Evolutionary conservation across 164 flowering plant genomes (phyloP).

Genomic region (Stephania cephalantha): DNA sequence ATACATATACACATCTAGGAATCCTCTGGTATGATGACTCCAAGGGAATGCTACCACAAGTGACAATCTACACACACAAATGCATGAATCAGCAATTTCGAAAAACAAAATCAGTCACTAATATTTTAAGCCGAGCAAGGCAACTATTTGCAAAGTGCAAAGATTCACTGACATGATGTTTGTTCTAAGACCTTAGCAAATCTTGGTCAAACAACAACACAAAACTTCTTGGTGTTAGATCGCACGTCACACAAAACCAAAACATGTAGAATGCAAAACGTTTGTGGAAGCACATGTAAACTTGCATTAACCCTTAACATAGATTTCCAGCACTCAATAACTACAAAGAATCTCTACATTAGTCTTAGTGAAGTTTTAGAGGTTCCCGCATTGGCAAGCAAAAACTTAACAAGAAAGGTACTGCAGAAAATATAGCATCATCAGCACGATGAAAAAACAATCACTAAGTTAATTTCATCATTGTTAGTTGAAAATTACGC

Average conservation of each 20-base stretch:
- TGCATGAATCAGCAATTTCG: slow-evolving; percentile 2
- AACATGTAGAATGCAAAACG: background rate
- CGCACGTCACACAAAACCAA: background rate
- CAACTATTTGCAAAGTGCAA: background rate
- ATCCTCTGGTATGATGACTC: slow-evolving; percentile 84
- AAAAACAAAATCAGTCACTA: background rate
- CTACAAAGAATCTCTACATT: background rate
- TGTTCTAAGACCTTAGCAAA: no score
- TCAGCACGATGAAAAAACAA: no score
- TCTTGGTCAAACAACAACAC: background rate
- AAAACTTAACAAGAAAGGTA: background rate
- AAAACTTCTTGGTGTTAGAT: background rate
- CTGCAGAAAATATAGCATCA: no score
- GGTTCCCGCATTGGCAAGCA: background rate
- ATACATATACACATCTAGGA: slow-evolving; percentile 82
- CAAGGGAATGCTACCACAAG: slow-evolving; percentile 90
- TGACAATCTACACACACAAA: slow-evolving; percentile 65
- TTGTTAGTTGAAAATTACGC: background rate
- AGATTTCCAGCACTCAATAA: background rate
- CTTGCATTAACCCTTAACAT: no score
- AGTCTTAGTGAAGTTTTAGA: no score
- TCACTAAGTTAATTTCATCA: no score
- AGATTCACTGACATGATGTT: background rate
- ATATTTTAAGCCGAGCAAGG: background rate
- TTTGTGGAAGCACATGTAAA: background rate